Evolutionary conservation across 1,284 basidiomycete genomes (phyloP), one percentile per base, ranked within the genome.

Genomic region (Ganoderma multipileum): DNA sequence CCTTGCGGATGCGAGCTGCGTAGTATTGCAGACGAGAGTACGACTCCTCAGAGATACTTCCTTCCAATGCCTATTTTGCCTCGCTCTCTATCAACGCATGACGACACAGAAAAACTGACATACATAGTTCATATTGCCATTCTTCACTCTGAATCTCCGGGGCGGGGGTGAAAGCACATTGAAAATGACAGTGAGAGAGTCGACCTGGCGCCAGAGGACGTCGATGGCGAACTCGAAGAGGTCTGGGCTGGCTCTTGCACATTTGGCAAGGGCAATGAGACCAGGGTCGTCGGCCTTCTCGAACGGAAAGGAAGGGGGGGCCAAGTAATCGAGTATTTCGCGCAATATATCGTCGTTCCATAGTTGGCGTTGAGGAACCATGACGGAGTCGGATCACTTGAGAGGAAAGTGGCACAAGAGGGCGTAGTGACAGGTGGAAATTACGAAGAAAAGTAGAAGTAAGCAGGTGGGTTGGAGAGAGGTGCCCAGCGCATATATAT

Each of bases 271-370:
- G 2, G 68, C 66, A n/a, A 23, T 30, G 0, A 67, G 63, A 12
- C 55, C 41, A 5, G 65, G 41, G 26, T 63, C n/a, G 30, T 69
- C 65, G 23, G 41, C 44, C 26, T 44, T 44, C 2, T 59, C 28
- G 14, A 26, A 55, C 6, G 68, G 59, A 28, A 65, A 64, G 12
- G 55, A 33, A n/a, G 63, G n/a, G 2, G 68, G 63, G n/a, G 60
- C 68, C 12, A 70, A 66, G 42, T 70, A 44, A 5, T 38, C 28
- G 39, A 70, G 54, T 36, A 70, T 55, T 18, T 67, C 65, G 60
- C 52, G 59, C 16, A 70, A 65, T 42, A 70, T 39, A 42, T 70
- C 68, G 23, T 65, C 63, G 60, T 70, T 70, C 68, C 65, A 67
- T 1, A 64, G 65, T 20, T 50, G 44, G 20, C 50, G 59, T 14